These are phyloP conservation scores for Eruca vesicaria DNA, from an alignment of 441 rosid species.

Conservation along the genomic window DNA sequence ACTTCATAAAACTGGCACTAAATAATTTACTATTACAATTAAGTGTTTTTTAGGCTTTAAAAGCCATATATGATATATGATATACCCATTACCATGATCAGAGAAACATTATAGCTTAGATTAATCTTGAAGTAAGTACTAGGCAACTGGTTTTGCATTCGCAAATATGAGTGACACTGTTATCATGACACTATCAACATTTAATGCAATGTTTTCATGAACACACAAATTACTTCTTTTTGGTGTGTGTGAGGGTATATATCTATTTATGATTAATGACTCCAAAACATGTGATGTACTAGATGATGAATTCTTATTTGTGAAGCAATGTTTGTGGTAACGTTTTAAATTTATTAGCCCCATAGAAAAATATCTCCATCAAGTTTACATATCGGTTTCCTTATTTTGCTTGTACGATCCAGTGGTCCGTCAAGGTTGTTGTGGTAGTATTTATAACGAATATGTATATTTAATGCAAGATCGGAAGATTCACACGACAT, in stretches of 20 bases:
- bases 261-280: conserved; percentile 22
- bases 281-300: conserved; percentile 16
- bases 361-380: neutral
- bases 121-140: neutral
- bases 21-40: neutral
- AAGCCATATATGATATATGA: neutral
- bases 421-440: conserved; percentile 26
- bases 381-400: conserved; percentile 17
- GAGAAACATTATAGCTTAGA: neutral
- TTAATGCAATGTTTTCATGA: conserved; percentile 15
- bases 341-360: neutral
- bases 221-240: neutral
- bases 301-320: conserved; percentile 28
- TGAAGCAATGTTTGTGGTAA: conserved; percentile 27
- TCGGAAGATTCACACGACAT: conserved; percentile 9
- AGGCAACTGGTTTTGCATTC: neutral
- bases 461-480: conserved; percentile 19
- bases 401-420: conserved; percentile 20
- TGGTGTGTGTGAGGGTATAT: conserved; percentile 18
- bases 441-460: neutral
- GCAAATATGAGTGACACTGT: neutral
- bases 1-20: neutral
- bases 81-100: neutral
- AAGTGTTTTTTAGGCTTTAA: too few species aligned
- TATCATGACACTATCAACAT: conserved; percentile 20